Percentiles rank a stretch among this genome's conserved stretches.
phyloP scores from a whole-genome alignment of 257 asterid genomes.

The Solanum megistacrolobum region DNA sequence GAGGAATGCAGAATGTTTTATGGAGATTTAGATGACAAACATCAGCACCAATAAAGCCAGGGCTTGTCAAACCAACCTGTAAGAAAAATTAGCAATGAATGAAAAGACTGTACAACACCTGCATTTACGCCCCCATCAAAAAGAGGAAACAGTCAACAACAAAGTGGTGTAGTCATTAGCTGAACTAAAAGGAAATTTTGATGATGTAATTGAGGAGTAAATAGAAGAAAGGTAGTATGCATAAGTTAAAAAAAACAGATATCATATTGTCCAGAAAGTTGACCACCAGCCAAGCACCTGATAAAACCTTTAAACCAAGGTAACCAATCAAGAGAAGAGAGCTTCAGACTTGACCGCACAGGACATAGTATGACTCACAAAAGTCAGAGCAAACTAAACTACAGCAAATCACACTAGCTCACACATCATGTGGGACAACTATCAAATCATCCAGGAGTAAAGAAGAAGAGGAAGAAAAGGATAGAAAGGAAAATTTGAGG shows the following conservation, averaged over 20 bases:
- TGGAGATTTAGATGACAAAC: conserved; percentile 99
- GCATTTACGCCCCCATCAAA: neutral
- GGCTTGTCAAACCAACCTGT: conserved; percentile 96
- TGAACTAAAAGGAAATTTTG: neutral
- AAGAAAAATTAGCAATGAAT: neutral
- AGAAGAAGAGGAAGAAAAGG: neutral
- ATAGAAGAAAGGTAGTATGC: neutral
- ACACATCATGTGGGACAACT: neutral
- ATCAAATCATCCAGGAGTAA: neutral
- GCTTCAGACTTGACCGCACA: neutral
- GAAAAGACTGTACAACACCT: neutral
- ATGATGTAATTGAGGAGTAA: neutral
- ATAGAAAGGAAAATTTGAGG: neutral
- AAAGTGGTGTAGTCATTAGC: neutral
- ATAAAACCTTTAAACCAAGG: neutral
- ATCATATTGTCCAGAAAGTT: neutral
- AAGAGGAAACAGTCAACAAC: neutral
- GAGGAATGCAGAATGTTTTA: conserved; percentile 96
- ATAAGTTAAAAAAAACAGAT: neutral
- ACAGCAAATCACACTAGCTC: neutral
- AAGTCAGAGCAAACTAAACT: neutral
- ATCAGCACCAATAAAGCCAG: conserved; percentile 95
- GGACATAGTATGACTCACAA: neutral
- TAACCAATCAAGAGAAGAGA: neutral
- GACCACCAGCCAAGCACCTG: neutral